These are phyloP conservation scores for Pelargonium fulgidum DNA, from an alignment of 441 rosid species.

Conservation along the genomic window DNA sequence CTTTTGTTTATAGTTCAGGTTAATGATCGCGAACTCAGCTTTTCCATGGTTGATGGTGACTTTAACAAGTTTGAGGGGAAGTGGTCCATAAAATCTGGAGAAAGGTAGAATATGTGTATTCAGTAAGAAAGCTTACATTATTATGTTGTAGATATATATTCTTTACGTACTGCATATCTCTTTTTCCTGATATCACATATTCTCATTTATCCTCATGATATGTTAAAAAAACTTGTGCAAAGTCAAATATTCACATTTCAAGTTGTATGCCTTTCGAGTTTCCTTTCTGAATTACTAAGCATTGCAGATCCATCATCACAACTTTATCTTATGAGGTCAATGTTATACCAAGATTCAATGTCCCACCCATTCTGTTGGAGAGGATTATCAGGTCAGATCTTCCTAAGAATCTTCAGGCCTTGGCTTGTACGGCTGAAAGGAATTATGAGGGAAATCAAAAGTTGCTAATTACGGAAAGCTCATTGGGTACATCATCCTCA, in stretches of 20 bases:
- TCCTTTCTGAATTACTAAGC: constrained; percentile 10
- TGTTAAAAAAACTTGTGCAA: not conserved
- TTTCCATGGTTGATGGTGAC: constrained; percentile 97
- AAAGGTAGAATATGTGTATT: constrained; percentile 41
- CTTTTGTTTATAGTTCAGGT: constrained; percentile 36
- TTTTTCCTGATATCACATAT: not conserved
- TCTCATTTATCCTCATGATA: not conserved
- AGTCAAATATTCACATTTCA: not conserved
- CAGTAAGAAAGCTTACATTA: constrained; percentile 1
- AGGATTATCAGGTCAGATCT: constrained; percentile 90
- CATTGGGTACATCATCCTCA: constrained; percentile 26
- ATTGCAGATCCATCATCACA: constrained; percentile 50
- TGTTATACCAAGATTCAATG: constrained; percentile 84
- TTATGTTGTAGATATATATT: constrained; percentile 9
- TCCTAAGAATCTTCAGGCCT: constrained; percentile 86
- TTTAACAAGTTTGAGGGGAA: constrained; percentile 97
- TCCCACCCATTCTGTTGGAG: constrained; percentile 89
- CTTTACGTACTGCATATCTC: not conserved
- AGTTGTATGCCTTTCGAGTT: constrained; percentile 1
- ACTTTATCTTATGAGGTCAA: constrained; percentile 75
- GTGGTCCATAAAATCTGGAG: constrained; percentile 72
- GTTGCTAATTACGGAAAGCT: constrained; percentile 28
- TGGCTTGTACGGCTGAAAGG: constrained; percentile 76
- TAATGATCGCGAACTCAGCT: constrained; percentile 60
- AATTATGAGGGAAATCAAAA: constrained; percentile 37